Percentiles rank a stretch among this genome's conserved stretches.
Conservation (phyloP, 1,284 basidiomycete genomes). For the Malassezia nana region DNA sequence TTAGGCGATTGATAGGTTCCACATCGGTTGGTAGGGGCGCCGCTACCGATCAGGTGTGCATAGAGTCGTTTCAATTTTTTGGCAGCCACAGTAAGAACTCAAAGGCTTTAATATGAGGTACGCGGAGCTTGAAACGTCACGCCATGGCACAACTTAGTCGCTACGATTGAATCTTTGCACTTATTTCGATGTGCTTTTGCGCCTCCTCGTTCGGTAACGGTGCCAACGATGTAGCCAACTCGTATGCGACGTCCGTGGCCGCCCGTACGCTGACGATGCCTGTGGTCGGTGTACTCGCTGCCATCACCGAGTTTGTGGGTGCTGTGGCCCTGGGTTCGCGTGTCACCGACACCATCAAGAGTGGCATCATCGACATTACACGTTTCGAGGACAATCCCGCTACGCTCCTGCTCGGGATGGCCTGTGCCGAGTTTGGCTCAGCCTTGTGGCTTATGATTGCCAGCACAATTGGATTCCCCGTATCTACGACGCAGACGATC, state of each 20-base stretch:
- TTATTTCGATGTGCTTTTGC: constrained; percentile 21
- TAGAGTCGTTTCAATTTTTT: too few relatives aligned
- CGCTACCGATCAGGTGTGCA: too few relatives aligned
- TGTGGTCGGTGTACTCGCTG: constrained; percentile 22
- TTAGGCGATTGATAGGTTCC: too few relatives aligned
- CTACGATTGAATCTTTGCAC: constrained; percentile 28
- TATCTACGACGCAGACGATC: constrained; percentile 28
- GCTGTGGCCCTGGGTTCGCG: constrained; percentile 26
- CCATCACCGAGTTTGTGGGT: constrained; percentile 27
- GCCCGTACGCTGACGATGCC: constrained; percentile 24
- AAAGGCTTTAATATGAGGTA: too few relatives aligned
- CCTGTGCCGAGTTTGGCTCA: constrained; percentile 25
- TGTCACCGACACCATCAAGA: constrained; percentile 26
- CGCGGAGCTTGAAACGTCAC: too few relatives aligned
- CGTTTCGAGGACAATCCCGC: constrained; percentile 22
- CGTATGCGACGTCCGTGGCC: constrained; percentile 28
- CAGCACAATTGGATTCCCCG: constrained; percentile 24
- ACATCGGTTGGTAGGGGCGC: too few relatives aligned
- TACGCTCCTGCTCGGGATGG: constrained; percentile 22
- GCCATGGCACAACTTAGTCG: background rate
- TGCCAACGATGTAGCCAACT: constrained; percentile 34
- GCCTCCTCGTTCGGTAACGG: constrained; percentile 25
- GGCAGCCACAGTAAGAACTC: too few relatives aligned
- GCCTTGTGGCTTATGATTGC: constrained; percentile 25
- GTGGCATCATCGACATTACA: constrained; percentile 23